phyloP scores from a whole-genome alignment of 169 alveolate genomes.

The Theileria orientalis region DNA sequence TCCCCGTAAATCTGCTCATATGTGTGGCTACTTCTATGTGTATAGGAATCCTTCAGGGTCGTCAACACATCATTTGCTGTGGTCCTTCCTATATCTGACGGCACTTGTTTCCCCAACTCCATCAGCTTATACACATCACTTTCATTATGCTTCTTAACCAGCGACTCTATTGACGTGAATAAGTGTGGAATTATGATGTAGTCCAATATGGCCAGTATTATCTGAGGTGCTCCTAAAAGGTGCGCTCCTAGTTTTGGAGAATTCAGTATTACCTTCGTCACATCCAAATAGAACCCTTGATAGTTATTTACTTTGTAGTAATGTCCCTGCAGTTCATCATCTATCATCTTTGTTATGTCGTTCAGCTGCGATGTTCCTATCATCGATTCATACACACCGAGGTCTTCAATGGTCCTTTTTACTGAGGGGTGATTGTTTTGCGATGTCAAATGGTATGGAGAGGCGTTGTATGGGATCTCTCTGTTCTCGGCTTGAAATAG shows the following conservation, averaged over 20 bases:
- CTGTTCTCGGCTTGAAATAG: background rate
- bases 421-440: background rate
- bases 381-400: conserved; percentile 9
- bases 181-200: conserved; percentile 18
- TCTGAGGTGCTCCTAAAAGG: conserved; percentile 30
- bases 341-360: conserved; percentile 20
- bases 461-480: background rate
- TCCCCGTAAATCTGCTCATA: background rate
- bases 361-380: conserved; percentile 11
- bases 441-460: background rate
- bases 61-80: background rate
- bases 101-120: background rate
- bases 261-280: conserved; percentile 18
- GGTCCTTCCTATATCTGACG: background rate
- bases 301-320: conserved; percentile 15
- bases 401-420: background rate
- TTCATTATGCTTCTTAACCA: background rate
- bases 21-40: background rate
- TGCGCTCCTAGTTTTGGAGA: conserved; percentile 33
- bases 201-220: conserved; percentile 26
- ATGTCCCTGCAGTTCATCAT: conserved; percentile 23
- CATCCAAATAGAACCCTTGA: conserved; percentile 41
- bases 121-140: conserved; percentile 1
- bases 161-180: conserved; percentile 6
- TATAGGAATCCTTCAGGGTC: background rate